A percentile compares a stretch with the other conserved stretches of the same genome.
phyloP scores from a whole-genome alignment of 768 basidiomycete species.

The Neoboletus magnificus region DNA sequence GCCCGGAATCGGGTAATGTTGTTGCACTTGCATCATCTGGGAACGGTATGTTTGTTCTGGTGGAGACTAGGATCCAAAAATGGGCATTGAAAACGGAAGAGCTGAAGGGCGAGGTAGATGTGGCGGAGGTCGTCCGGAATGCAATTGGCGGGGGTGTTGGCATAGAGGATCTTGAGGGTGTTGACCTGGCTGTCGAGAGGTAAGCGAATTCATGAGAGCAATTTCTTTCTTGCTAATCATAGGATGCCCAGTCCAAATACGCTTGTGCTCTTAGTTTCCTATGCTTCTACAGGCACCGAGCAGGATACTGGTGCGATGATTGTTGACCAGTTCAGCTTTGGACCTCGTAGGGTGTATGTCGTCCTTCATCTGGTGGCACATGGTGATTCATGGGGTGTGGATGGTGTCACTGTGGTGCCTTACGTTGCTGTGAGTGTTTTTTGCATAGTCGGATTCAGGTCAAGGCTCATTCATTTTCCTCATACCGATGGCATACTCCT shows the following conservation, averaged over 20 bases:
- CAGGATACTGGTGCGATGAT: conserved; percentile 36
- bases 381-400: conserved; percentile 25
- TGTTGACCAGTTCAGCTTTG: conserved; percentile 37
- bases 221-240: not conserved
- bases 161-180: conserved; percentile 65
- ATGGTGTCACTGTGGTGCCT: conserved; percentile 55
- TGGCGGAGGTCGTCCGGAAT: conserved; percentile 45
- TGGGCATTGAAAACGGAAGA: conserved; percentile 62
- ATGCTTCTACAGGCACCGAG: conserved; percentile 49
- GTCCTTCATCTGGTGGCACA: conserved; percentile 44
- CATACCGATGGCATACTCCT: not conserved
- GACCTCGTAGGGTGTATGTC: conserved; percentile 63
- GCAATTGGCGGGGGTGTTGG: conserved; percentile 46
- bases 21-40: conserved; percentile 57
- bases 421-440: conserved; percentile 64
- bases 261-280: conserved; percentile 64
- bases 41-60: conserved; percentile 62
- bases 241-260: conserved; percentile 41
- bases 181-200: conserved; percentile 66
- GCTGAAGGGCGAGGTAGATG: conserved; percentile 51
- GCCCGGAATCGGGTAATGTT: conserved; percentile 56
- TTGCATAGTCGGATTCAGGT: not conserved
- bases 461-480: not conserved
- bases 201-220: conserved; percentile 26
- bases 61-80: conserved; percentile 63